Percentiles rank a stretch among this genome's conserved stretches.
phyloP scores from a whole-genome alignment of 2,329 filamentous ascomycete genomes.

The Chalaropsis thielavioides region DNA sequence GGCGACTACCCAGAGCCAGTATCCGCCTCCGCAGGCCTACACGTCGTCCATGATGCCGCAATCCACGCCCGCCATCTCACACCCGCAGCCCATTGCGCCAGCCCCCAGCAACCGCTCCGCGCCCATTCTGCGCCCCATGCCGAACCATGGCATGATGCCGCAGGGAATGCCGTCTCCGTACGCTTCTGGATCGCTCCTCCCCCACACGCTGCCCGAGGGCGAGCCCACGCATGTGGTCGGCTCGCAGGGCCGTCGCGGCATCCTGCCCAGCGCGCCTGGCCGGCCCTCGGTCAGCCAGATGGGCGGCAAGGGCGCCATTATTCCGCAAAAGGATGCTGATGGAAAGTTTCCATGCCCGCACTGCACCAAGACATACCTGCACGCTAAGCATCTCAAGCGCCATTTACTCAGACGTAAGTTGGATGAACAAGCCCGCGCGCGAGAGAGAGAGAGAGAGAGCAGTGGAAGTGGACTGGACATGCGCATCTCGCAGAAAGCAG shows the following conservation, averaged over 20 bases:
- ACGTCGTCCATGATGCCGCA: conserved; percentile 52
- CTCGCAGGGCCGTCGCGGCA: conserved; percentile 81
- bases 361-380: conserved; percentile 95
- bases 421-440: too few relatives aligned
- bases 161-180: conserved; percentile 41
- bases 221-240: conserved; percentile 85
- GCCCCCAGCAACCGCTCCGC: conserved; percentile 46
- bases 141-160: conserved; percentile 47
- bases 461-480: too few relatives aligned
- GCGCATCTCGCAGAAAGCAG: too few relatives aligned
- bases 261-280: conserved; percentile 79
- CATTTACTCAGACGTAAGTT: conserved; percentile 89
- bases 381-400: conserved; percentile 93
- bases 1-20: conserved; percentile 35
- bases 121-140: conserved; percentile 54
- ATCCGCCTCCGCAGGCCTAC: conserved; percentile 40
- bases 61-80: conserved; percentile 49
- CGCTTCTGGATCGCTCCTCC: conserved; percentile 35
- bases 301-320: conserved; percentile 62
- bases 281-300: conserved; percentile 55
- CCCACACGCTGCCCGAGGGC: conserved; percentile 39
- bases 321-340: conserved; percentile 88
- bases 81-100: conserved; percentile 63
- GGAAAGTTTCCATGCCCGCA: conserved; percentile 97
- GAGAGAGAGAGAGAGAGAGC: too few relatives aligned